These are phyloP conservation scores for Protomyces pachydermus DNA, from an alignment of 1,139 yeast species.

Conservation along the genomic window DNA sequence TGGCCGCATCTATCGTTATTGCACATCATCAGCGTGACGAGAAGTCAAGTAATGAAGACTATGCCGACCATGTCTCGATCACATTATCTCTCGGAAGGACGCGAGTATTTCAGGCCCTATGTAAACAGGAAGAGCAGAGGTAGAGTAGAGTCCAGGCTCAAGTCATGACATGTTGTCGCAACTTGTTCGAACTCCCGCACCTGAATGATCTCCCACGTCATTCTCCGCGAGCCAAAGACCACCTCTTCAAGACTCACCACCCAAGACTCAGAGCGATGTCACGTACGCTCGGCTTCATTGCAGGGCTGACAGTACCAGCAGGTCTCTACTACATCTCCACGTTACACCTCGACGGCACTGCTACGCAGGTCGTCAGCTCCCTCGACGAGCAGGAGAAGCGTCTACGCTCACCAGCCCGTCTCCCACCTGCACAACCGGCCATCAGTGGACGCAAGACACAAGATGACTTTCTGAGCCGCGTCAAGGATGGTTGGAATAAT, in stretches of 20 bases:
- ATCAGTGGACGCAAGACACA: constrained; percentile 4
- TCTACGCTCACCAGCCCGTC: constrained; percentile 1
- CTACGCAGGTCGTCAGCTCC: constrained; percentile 7
- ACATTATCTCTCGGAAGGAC: not conserved
- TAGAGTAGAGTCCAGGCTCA: too few species aligned
- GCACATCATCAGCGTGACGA: too few species aligned
- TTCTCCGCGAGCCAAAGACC: not conserved
- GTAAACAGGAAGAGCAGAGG: too few species aligned
- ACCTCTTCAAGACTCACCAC: not conserved
- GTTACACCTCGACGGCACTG: constrained; percentile 19
- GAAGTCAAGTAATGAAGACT: too few species aligned
- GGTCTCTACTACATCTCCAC: constrained; percentile 19
- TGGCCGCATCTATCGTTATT: too few species aligned
- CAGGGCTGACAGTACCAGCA: constrained; percentile 23
- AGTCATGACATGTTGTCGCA: not conserved
- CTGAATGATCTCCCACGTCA: not conserved
- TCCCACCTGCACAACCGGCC: constrained; percentile 1
- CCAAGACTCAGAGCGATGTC: not conserved
- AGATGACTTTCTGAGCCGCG: constrained; percentile 11
- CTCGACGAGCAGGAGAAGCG: constrained; percentile 13
- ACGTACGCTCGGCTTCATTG: constrained; percentile 19
- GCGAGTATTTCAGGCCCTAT: not conserved
- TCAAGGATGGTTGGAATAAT: constrained; percentile 21
- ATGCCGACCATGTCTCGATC: too few species aligned
- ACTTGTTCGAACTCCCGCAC: not conserved